Base-by-base conservation (phyloP, 805 yeast genomes). In the Myxozyma udenii region DNA sequence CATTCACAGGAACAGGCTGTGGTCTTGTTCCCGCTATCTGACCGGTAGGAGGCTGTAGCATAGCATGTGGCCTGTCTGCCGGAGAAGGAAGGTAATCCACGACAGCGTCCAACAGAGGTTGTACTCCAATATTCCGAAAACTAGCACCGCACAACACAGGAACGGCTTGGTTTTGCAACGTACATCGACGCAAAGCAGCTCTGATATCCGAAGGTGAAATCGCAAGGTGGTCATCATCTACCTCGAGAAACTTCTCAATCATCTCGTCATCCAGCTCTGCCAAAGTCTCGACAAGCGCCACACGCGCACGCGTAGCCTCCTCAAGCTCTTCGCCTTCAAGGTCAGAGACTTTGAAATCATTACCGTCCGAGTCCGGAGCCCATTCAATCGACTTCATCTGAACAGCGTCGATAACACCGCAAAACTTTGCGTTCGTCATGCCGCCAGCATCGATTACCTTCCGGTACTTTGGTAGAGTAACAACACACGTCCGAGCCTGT, bases 91-190 rank as follows among this genome's bases (percentile, higher is more conserved):
- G 70, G 62, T 78, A 93, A 48, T 78, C 77, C 1, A 81, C 77
- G 11, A 90, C 77, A 0, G 95, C 90, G 68, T 91, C 97, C 68
- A 93, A 69, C 44, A 93, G 71, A 1, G 98, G 96, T 66, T 93
- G 98, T 2, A 93, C 95, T 23, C 98, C 98, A 41, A 91, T 85
- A 66, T 91, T 91, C 60, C 76, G 78, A 69, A 91, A 93, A 48
- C 96, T 85, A 1, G 97, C 86, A 11, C 98, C 98, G 68, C 97
- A 89, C 33, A 90, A 69, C 0, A 93, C 86, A 0, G 98, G 97
- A 0, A 84, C 78, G 1, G 87, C 74, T 35, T 71, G 67, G 43
- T 78, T 76, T 0, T 67, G 66, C 4, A 87, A 57, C 0, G 96
- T 86, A 2, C 85, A 81, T 22, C 69, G 71, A 46, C 86, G 73